A percentile compares a stretch with the other conserved stretches of the same genome.
Conservation (phyloP, 768 basidiomycete genomes). For the Mycena metata region DNA sequence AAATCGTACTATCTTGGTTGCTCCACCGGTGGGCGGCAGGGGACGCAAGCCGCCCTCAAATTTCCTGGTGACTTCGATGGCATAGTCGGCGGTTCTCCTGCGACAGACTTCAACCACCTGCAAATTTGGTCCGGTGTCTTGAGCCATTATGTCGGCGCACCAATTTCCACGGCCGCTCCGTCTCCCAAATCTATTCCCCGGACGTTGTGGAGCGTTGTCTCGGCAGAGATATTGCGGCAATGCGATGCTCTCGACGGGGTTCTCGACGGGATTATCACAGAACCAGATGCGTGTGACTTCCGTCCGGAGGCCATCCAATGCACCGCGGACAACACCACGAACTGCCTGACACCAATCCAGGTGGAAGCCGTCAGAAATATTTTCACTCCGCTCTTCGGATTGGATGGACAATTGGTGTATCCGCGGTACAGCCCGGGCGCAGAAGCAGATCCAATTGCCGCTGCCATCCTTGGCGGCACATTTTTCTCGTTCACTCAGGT, state of each 20-base stretch:
- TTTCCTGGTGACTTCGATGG: constrained; percentile 40
- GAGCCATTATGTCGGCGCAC: constrained; percentile 13
- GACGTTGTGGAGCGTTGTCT: constrained; percentile 33
- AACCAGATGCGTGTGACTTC: constrained; percentile 41
- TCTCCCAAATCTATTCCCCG: constrained; percentile 33
- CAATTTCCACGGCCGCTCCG: constrained; percentile 12
- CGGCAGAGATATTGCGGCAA: constrained; percentile 41
- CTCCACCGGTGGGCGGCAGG: constrained; percentile 44
- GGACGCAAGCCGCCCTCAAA: constrained; percentile 16
- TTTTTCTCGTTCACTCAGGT: too few species aligned
- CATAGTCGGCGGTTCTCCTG: constrained; percentile 43
- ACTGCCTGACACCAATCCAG: constrained; percentile 38
- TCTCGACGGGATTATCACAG: constrained; percentile 39
- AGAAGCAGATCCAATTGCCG: constrained; percentile 16
- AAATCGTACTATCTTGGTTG: constrained; percentile 45
- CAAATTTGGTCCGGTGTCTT: background rate
- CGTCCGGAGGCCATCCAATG: constrained; percentile 37
- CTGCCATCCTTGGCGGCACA: too few species aligned
- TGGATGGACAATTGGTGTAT: constrained; percentile 29
- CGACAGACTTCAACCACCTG: constrained; percentile 30
- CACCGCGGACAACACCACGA: background rate
- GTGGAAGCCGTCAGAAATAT: constrained; percentile 34
- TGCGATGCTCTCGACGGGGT: constrained; percentile 27
- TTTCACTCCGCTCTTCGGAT: constrained; percentile 35
- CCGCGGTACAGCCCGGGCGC: constrained; percentile 38